phyloP scores from a whole-genome alignment of 441 rosid species.

The Populus hybrid region DNA sequence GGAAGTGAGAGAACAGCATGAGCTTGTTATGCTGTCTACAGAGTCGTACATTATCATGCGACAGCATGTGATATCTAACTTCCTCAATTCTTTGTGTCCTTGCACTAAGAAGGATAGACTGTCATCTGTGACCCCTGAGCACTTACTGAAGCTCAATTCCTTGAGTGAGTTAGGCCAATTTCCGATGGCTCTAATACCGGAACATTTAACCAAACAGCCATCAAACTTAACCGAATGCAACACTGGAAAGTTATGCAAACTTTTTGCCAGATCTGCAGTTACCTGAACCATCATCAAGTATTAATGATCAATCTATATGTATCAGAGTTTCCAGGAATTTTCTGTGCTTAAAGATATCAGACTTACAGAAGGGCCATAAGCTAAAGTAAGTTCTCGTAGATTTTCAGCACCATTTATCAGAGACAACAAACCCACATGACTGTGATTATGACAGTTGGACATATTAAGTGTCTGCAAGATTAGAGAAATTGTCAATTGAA shows the following conservation, averaged over 20 bases:
- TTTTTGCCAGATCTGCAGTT: constrained; percentile 53
- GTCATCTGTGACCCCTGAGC: constrained; percentile 44
- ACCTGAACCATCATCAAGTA: constrained; percentile 46
- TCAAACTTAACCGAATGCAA: constrained; percentile 77
- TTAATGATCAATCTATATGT: constrained; percentile 4
- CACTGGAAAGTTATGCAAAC: constrained; percentile 55
- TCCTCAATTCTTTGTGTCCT: constrained; percentile 26
- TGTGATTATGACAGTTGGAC: constrained; percentile 77
- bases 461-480: constrained; percentile 61
- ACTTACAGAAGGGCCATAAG: constrained; percentile 68
- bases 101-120: constrained; percentile 29
- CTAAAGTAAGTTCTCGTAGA: constrained; percentile 63
- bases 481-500: neutral
- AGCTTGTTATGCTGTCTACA: constrained; percentile 25
- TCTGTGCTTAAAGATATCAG: neutral
- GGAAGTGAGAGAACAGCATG: constrained; percentile 26
- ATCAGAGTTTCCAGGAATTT: neutral
- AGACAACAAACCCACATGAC: constrained; percentile 66
- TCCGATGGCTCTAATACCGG: constrained; percentile 77
- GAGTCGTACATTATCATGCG: constrained; percentile 33
- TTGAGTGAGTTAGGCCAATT: constrained; percentile 47
- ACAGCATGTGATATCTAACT: constrained; percentile 39
- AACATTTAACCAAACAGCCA: constrained; percentile 60
- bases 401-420: constrained; percentile 50
- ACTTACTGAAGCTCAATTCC: constrained; percentile 84